These are phyloP conservation scores for Aspergillus conjunctus DNA, from an alignment of 495 filamentous ascomycete genomes.

Conservation along the genomic window DNA sequence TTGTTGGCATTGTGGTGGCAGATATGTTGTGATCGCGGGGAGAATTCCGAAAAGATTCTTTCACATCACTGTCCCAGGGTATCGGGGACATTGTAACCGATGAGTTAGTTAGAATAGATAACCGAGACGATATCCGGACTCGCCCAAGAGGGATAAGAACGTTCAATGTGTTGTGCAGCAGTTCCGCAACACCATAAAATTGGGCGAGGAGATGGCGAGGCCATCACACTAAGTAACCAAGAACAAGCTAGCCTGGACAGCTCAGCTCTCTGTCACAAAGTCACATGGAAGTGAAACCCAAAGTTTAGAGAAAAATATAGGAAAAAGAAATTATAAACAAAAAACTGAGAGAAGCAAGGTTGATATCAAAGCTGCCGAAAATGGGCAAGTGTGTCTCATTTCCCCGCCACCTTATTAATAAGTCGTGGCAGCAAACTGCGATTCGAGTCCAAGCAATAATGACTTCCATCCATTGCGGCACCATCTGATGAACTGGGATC, in stretches of 20 bases:
- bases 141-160: background rate
- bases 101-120: background rate
- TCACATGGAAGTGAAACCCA: constrained; percentile 20
- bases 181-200: background rate
- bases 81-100: background rate
- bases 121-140: background rate
- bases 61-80: background rate
- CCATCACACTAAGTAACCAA: too few relatives aligned
- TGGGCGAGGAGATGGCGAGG: constrained; percentile 1
- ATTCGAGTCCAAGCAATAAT: too few relatives aligned
- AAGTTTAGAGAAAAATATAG: constrained; percentile 5
- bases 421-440: background rate
- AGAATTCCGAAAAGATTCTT: background rate
- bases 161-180: background rate
- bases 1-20: constrained; percentile 18
- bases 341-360: constrained; percentile 10
- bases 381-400: constrained; percentile 17
- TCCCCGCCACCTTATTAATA: constrained; percentile 1
- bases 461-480: background rate
- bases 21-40: background rate
- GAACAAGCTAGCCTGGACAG: background rate
- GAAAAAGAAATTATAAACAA: constrained; percentile 7
- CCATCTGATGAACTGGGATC: too few relatives aligned
- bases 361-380: constrained; percentile 6
- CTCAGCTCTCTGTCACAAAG: constrained; percentile 11